Evolutionary conservation across 2,329 filamentous ascomycete genomes (phyloP).

Genomic region (Stachybotrys elegans): DNA sequence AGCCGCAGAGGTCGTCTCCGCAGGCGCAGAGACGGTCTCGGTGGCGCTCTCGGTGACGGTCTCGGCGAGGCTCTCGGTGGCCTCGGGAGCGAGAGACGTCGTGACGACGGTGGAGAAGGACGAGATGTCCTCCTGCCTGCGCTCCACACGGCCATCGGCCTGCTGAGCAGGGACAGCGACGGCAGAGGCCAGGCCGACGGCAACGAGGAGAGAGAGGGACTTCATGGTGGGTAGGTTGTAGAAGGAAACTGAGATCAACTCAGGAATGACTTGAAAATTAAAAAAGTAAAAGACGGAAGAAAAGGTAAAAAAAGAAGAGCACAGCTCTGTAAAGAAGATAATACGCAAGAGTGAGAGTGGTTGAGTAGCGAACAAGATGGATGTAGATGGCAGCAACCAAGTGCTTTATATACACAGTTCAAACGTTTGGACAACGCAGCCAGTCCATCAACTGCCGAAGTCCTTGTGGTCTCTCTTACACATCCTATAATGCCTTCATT

Average conservation of each 20-base stretch:
- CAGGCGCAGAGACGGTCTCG: background rate
- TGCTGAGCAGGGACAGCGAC: conserved; percentile 17
- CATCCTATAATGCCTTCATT: too few species aligned
- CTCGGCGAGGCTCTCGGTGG: background rate
- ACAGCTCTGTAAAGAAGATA: conserved; percentile 20
- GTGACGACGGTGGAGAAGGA: too few species aligned
- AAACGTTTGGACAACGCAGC: too few species aligned
- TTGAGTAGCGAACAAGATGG: too few species aligned
- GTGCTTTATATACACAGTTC: too few species aligned
- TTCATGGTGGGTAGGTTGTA: conserved; percentile 18
- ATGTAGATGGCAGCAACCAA: too few species aligned
- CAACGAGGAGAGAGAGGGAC: conserved; percentile 19
- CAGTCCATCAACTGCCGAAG: too few species aligned
- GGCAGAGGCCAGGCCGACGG: conserved; percentile 24
- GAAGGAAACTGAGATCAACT: conserved; percentile 4
- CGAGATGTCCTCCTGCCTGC: background rate
- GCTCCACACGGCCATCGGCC: too few species aligned
- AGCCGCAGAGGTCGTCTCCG: background rate
- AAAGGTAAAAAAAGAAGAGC: conserved; percentile 21
- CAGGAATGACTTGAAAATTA: conserved; percentile 4
- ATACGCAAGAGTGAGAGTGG: conserved; percentile 9
- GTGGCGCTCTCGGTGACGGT: background rate
- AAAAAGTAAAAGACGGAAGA: conserved; percentile 8
- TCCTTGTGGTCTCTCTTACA: too few species aligned
- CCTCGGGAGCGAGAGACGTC: background rate